Base-by-base conservation (phyloP, 2,329 filamentous ascomycete species). In the Cryphonectria parasitica region DNA sequence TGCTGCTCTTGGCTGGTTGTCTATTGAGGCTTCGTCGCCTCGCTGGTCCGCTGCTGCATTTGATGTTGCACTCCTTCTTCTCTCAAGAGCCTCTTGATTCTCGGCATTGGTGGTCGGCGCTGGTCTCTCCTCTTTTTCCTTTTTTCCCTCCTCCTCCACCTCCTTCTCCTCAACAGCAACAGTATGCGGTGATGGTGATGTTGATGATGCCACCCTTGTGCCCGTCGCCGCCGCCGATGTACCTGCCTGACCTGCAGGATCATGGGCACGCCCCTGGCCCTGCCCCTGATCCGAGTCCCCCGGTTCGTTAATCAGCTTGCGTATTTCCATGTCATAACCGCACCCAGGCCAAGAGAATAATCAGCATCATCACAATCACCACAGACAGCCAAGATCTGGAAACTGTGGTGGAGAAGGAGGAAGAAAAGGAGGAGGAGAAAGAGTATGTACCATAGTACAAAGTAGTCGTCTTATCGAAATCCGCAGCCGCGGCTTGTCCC, bases 241-340 rank as follows among this genome's bases (percentile, higher is more conserved):
- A 15, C 13, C 22, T 28, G 54, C 58, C 25, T 34, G 31, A 22
- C 58, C 31, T 22, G 17, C 58, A 49, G 45, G 10, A 61, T 61
- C 6, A 19, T 34, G 31, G 13, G 8, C 56, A 8, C 6, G 52
- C n/a, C 15, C 54, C 13, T 34, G 54, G 13, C 7, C 54, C 22
- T 25, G 22, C 25, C 6, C 54, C 19, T 61, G 58, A 19, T 61
- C 56, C 56, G 31, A 1, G 22, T 61, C 58, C 31, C 2, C 58
- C 31, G 34, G 58, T 22, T 61, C 4, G 31, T 39, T 8, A 22
- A 61, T 61, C 34, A 61, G 2, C 22, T 61, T 61, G 58, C 34
- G 31, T 22, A 61, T 61, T 31, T 61, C 58, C 58, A 61, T 61
- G 58, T 61, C 34, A 39, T 15, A 25, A 61, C 6, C 58, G 58